Percentiles rank a stretch among this genome's conserved stretches.
phyloP scores from a whole-genome alignment of 2,329 filamentous ascomycete genomes.

The Zalaria sp. region DNA sequence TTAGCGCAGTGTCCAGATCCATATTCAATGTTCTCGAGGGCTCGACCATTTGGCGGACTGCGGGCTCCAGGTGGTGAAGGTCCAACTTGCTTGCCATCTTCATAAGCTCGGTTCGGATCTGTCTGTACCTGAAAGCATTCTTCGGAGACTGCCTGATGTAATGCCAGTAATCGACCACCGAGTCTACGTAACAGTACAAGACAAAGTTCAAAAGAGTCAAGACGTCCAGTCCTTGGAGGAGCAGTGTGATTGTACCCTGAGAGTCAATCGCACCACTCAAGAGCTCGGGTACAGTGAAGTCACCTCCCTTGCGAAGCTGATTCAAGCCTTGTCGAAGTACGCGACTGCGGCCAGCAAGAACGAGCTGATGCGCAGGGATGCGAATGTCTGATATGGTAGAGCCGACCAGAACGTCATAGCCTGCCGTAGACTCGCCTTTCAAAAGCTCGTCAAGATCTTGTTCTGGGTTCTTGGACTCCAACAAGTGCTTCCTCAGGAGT shows the following conservation, averaged over 20 bases:
- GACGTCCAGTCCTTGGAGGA: constrained; percentile 59
- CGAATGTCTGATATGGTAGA: constrained; percentile 52
- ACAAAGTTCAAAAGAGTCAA: constrained; percentile 67
- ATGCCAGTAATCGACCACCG: constrained; percentile 74
- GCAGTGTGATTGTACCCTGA: constrained; percentile 42
- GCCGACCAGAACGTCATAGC: constrained; percentile 28
- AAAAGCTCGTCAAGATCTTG: constrained; percentile 43
- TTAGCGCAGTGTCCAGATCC: constrained; percentile 58
- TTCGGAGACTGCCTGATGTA: constrained; percentile 51
- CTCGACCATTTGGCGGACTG: constrained; percentile 59
- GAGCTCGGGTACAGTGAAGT: constrained; percentile 44
- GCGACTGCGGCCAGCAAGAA: constrained; percentile 61
- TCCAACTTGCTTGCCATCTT: constrained; percentile 60
- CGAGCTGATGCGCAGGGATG: constrained; percentile 72
- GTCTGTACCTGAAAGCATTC: constrained; percentile 59
- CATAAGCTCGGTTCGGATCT: constrained; percentile 77
- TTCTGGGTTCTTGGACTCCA: constrained; percentile 54
- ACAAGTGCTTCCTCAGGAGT: constrained; percentile 39
- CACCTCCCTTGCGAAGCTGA: constrained; percentile 29
- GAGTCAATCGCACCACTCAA: constrained; percentile 41
- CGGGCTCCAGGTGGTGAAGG: constrained; percentile 58
- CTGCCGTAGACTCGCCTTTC: constrained; percentile 11
- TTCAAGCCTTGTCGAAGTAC: constrained; percentile 48
- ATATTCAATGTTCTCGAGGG: constrained; percentile 48
- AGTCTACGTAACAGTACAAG: constrained; percentile 69